Evolutionary conservation across 441 rosid species (phyloP).

Genomic region (Biscutella laevigata): DNA sequence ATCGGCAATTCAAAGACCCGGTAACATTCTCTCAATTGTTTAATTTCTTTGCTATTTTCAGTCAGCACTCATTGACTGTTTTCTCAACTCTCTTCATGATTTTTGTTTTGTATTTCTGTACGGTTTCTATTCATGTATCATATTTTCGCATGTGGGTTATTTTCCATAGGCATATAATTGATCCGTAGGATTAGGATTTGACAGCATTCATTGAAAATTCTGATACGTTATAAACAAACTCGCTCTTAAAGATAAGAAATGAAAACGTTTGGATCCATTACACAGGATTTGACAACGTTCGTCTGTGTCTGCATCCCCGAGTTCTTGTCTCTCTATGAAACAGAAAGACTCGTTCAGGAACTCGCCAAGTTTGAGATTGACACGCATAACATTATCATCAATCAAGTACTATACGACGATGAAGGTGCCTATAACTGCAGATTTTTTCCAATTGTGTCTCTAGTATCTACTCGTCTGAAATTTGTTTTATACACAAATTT

Average conservation of each 20-base stretch:
- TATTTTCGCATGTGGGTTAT: neutral
- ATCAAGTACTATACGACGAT: conserved; percentile 84
- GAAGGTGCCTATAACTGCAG: conserved; percentile 69
- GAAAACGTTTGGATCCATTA: neutral
- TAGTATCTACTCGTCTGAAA: conserved; percentile 8
- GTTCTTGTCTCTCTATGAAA: conserved; percentile 95
- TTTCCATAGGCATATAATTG: neutral
- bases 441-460: neutral
- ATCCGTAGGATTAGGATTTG: conserved; percentile 40
- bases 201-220: conserved; percentile 25
- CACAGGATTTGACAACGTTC: conserved; percentile 91
- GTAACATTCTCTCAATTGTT: conserved; percentile 29
- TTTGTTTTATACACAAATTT: neutral
- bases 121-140: neutral
- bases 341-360: conserved; percentile 96
- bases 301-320: conserved; percentile 97
- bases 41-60: neutral
- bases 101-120: neutral
- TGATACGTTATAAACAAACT: neutral
- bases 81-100: neutral
- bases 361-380: conserved; percentile 97
- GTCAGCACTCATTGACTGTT: neutral
- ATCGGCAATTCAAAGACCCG: conserved; percentile 91
- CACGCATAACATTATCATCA: conserved; percentile 89
- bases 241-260: neutral